Base-by-base conservation (phyloP, 805 yeast genomes). In the Spathaspora gorwiae region DNA sequence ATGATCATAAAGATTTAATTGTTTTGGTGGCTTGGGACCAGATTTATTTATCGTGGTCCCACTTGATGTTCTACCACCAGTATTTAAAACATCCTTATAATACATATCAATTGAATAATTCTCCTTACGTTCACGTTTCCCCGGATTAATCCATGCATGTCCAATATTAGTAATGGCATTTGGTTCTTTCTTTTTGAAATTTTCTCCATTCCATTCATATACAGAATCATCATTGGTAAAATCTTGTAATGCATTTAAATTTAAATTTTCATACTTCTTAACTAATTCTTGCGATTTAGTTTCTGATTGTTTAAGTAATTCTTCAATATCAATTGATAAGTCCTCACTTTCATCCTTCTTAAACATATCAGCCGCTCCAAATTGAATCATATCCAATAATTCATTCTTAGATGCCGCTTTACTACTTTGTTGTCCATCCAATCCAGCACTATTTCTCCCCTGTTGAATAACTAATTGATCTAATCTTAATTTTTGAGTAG, bases 81-180 rank as follows among this genome's bases (percentile, higher is more conserved):
- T 78, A 54, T 83, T 80, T 55, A 90, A 68, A 8, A 84, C 90
- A 58, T 83, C 92, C 61, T 84, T 84, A 64, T 87, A 87, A 64
- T 90, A 90, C 65, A 82, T 82, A 62, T 90, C 97, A 51, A 92
- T 84, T 1, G 89, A 82, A 63, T 90, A 90, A 57, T 89, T 89
- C 53, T 84, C 87, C 58, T 84, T 85, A 53, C 94, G 75, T 61
- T 85, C 94, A 67, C 94, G 76, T 60, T 88, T 89, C 2, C 94
- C 79, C 5, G 96, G 95, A 46, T 87, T 83, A 52, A 90, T 83
- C 92, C 95, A 87, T 19, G 76, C 75, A 46, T 81, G 78, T 0
- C 74, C 76, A 45, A 72, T 65, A 47, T 73, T 75, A 15, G 79
- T 69, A 35, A 76, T 68, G 10, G 75, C 73, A 27, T 73, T 64